These are phyloP conservation scores for Scheffersomyces parashehatae DNA, from an alignment of 1,139 yeast species.

Conservation along the genomic window DNA sequence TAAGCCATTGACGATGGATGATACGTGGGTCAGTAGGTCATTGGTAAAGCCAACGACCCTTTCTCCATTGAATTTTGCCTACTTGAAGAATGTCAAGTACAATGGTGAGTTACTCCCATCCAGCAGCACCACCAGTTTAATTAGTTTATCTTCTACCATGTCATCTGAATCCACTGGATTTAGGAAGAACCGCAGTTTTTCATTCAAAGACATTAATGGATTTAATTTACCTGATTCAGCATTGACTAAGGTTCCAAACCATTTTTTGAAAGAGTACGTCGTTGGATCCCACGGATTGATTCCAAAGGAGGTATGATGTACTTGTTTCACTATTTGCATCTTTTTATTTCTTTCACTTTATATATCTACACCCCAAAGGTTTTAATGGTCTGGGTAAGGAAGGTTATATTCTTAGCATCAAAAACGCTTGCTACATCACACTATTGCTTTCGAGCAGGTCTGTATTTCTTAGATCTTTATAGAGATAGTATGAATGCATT, in stretches of 20 bases:
- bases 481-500: background rate
- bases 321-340: background rate
- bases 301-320: constrained; percentile 26
- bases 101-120: constrained; percentile 8
- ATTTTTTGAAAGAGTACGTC: constrained; percentile 39
- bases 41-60: constrained; percentile 45
- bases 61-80: constrained; percentile 30
- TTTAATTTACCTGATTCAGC: constrained; percentile 29
- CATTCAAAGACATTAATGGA: constrained; percentile 16
- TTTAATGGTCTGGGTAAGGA: constrained; percentile 1
- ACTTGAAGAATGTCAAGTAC: constrained; percentile 23
- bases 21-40: constrained; percentile 53
- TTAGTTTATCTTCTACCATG: constrained; percentile 16
- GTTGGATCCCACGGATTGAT: constrained; percentile 47
- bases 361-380: background rate
- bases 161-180: constrained; percentile 6
- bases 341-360: constrained; percentile 2
- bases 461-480: background rate
- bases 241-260: constrained; percentile 35
- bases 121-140: constrained; percentile 19
- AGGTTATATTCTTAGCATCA: background rate
- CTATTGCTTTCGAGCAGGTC: background rate
- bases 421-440: background rate
- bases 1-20: constrained; percentile 53
- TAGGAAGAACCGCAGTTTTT: constrained; percentile 15